Percentiles rank a stretch among this genome's conserved stretches.
phyloP scores from a whole-genome alignment of 1,139 yeast genomes.

The Zygosaccharomyces sapae region DNA sequence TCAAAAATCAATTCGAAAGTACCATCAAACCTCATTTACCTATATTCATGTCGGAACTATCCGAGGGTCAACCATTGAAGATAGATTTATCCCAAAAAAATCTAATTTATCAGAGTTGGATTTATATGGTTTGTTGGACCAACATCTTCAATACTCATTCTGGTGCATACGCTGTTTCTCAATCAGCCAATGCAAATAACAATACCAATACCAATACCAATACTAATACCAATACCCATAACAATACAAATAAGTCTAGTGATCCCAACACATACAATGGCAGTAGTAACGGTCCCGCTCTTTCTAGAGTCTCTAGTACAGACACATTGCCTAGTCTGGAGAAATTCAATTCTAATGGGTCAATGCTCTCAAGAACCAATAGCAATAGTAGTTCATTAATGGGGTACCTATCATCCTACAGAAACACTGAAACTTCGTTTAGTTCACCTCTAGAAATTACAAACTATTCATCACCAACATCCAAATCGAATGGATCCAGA shows the following conservation, averaged over 20 bases:
- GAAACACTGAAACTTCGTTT: slow-evolving; percentile 9
- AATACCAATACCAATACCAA: slow-evolving; percentile 1
- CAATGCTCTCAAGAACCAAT: slow-evolving; percentile 29
- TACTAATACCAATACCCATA: not conserved
- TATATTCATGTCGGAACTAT: slow-evolving; percentile 19
- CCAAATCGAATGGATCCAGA: slow-evolving; percentile 7
- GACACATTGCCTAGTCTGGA: slow-evolving; percentile 24
- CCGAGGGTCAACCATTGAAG: slow-evolving; percentile 45
- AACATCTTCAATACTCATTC: slow-evolving; percentile 47
- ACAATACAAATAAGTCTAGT: not conserved
- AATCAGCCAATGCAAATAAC: slow-evolving; percentile 1
- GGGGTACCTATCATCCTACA: slow-evolving; percentile 20
- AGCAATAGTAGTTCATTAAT: slow-evolving; percentile 30
- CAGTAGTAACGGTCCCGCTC: not conserved
- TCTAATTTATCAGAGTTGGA: slow-evolving; percentile 66
- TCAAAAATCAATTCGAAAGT: slow-evolving; percentile 15
- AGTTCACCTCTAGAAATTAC: slow-evolving; percentile 15
- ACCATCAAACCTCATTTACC: slow-evolving; percentile 15
- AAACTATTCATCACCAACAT: slow-evolving; percentile 7
- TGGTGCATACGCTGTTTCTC: slow-evolving; percentile 17
- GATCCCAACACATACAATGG: not conserved
- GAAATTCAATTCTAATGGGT: slow-evolving; percentile 28
- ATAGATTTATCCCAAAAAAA: slow-evolving; percentile 54
- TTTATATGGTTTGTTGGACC: slow-evolving; percentile 64
- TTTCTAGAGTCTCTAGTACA: slow-evolving; percentile 8